A percentile compares a stretch with the other conserved stretches of the same genome.
phyloP scores from a whole-genome alignment of 176 grass and related monocot genomes.

The Carex scoparia region DNA sequence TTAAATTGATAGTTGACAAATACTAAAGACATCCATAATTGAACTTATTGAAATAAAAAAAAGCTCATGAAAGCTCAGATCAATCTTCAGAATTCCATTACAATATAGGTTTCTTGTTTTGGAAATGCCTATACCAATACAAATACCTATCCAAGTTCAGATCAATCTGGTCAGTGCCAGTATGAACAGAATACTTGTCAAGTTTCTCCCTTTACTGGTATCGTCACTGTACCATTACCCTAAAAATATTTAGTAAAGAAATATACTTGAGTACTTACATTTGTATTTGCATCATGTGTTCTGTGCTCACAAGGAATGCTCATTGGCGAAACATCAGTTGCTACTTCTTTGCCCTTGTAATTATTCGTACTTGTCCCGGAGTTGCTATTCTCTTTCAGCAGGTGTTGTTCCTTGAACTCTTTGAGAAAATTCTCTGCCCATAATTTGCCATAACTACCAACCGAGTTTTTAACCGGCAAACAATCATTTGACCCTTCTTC shows the following conservation, averaged over 20 bases:
- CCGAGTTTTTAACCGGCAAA: neutral
- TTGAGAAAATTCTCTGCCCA: neutral
- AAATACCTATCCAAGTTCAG: neutral
- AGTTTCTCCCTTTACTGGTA: neutral
- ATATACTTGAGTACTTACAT: neutral
- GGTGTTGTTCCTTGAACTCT: neutral
- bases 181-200: neutral
- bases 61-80: neutral
- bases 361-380: neutral
- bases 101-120: neutral
- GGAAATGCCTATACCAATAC: neutral
- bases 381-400: neutral
- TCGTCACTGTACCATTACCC: neutral
- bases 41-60: neutral
- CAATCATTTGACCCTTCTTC: constrained; percentile 1
- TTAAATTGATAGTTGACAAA: neutral
- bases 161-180: neutral
- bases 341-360: neutral
- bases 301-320: neutral
- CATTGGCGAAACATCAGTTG: neutral
- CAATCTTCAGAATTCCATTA: neutral
- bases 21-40: neutral
- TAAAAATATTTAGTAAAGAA: neutral
- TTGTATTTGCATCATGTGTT: neutral
- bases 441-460: neutral